phyloP scores from a whole-genome alignment of 2,329 filamentous ascomycete species.

The Nannizzia gypsea region DNA sequence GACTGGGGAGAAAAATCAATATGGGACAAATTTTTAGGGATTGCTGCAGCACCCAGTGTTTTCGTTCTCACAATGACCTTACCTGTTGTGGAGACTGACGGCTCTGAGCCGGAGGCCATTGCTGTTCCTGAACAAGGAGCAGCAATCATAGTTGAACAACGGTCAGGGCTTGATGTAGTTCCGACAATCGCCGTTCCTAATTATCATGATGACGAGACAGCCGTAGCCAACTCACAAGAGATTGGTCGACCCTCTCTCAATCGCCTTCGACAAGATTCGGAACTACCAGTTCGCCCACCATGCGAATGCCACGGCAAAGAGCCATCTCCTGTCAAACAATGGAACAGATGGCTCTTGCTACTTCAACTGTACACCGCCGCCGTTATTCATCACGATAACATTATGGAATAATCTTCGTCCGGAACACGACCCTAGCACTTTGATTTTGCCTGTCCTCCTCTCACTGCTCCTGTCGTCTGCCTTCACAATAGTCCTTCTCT shows the following conservation, averaged over 20 bases:
- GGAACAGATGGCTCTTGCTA: slow-evolving; percentile 84
- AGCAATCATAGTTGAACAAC: not conserved
- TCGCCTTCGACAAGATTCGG: slow-evolving; percentile 24
- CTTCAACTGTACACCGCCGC: slow-evolving; percentile 80
- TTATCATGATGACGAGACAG: not conserved
- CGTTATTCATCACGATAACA: slow-evolving; percentile 67
- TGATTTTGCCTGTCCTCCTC: slow-evolving; percentile 49
- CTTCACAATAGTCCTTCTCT: slow-evolving; percentile 52
- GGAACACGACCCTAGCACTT: slow-evolving; percentile 39
- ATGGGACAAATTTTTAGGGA: slow-evolving; percentile 71
- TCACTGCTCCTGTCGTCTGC: slow-evolving; percentile 59
- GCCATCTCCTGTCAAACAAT: slow-evolving; percentile 41
- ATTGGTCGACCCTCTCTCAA: not conserved
- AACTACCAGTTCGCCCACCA: slow-evolving; percentile 26
- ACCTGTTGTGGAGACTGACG: slow-evolving; percentile 70
- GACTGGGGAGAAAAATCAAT: slow-evolving; percentile 70
- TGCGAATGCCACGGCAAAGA: slow-evolving; percentile 18
- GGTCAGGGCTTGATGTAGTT: not conserved
- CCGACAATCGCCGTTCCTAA: not conserved
- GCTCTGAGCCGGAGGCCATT: slow-evolving; percentile 33
- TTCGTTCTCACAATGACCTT: slow-evolving; percentile 81
- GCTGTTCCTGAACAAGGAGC: not conserved
- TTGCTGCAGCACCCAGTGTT: slow-evolving; percentile 79
- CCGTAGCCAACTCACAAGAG: not conserved
- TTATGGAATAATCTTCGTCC: slow-evolving; percentile 50